Percentiles rank a stretch among this genome's conserved stretches.
Evolutionary conservation across 2,329 filamentous ascomycete genomes (phyloP).

Genomic region (Xylariales sp.): DNA sequence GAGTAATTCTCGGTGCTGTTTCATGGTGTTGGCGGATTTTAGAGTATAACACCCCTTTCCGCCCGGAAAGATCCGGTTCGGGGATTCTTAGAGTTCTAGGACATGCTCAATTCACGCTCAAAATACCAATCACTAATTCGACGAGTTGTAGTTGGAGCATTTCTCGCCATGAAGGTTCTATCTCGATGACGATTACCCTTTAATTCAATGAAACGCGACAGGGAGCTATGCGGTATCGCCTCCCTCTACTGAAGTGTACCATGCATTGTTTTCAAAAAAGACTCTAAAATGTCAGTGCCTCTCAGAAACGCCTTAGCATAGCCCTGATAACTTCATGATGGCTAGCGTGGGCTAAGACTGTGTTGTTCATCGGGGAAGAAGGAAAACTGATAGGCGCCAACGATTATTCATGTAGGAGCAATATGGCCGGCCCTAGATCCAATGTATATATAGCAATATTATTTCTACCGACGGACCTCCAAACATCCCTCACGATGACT

Average conservation of each 20-base stretch:
- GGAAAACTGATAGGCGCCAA: conserved; percentile 10
- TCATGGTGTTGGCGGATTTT: not conserved
- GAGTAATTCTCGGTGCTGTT: not conserved
- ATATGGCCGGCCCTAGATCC: conserved; percentile 24
- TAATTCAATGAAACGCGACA: not conserved
- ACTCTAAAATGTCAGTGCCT: conserved; percentile 26
- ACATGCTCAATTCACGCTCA: too few species aligned
- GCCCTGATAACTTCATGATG: conserved; percentile 3
- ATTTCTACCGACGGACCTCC: conserved; percentile 23
- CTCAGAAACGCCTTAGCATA: conserved; percentile 20
- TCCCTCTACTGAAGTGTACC: conserved; percentile 30
- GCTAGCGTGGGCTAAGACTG: conserved; percentile 5
- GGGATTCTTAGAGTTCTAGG: too few species aligned
- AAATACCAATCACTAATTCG: not conserved
- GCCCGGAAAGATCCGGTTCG: too few species aligned
- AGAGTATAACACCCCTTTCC: not conserved
- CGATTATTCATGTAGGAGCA: conserved; percentile 15
- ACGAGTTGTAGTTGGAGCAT: conserved; percentile 22
- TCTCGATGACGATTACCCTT: conserved; percentile 6
- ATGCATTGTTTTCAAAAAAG: conserved; percentile 27
- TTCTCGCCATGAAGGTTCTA: conserved; percentile 32
- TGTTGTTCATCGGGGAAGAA: not conserved
- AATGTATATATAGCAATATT: conserved; percentile 18
- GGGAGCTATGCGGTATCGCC: not conserved
- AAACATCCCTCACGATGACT: conserved; percentile 12